Percentiles rank a stretch among this genome's conserved stretches.
Evolutionary conservation across 306 rosid species (phyloP).

Genomic region (Quercus aquifolioides): DNA sequence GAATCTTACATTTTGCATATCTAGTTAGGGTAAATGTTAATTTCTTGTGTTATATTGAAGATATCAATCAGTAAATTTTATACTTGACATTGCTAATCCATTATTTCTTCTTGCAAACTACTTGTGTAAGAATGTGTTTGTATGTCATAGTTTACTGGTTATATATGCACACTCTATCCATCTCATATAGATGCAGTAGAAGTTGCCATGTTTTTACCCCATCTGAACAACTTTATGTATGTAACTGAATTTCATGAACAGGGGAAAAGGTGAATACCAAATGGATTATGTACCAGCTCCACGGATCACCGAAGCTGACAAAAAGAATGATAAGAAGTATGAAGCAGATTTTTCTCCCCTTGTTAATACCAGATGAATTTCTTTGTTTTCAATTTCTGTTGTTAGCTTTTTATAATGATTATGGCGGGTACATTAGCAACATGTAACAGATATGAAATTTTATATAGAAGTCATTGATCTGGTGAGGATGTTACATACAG

Average conservation of each 20-base stretch:
- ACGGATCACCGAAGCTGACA: slow-evolving; percentile 91
- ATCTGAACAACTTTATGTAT: not conserved
- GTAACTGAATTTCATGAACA: slow-evolving; percentile 21
- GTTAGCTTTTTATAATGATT: not conserved
- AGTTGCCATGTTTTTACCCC: not conserved
- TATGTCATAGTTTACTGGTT: not conserved
- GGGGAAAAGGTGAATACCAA: slow-evolving; percentile 85
- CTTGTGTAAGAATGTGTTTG: not conserved
- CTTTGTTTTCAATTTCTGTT: not conserved
- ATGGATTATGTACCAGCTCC: slow-evolving; percentile 91
- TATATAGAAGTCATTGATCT: not conserved
- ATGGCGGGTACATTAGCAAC: not conserved
- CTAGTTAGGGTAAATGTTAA: no score
- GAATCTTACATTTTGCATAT: not conserved
- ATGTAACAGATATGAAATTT: not conserved
- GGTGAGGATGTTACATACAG: not conserved
- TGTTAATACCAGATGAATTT: not conserved
- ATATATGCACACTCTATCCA: not conserved
- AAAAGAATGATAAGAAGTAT: slow-evolving; percentile 73
- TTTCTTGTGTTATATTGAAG: not conserved
- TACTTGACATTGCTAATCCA: not conserved
- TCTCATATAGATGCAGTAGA: not conserved
- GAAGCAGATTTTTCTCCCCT: not conserved
- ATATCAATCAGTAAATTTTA: not conserved
- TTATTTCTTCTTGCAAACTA: not conserved